Base-by-base conservation (phyloP, 768 basidiomycete genomes). In the Lactarius psammicola region DNA sequence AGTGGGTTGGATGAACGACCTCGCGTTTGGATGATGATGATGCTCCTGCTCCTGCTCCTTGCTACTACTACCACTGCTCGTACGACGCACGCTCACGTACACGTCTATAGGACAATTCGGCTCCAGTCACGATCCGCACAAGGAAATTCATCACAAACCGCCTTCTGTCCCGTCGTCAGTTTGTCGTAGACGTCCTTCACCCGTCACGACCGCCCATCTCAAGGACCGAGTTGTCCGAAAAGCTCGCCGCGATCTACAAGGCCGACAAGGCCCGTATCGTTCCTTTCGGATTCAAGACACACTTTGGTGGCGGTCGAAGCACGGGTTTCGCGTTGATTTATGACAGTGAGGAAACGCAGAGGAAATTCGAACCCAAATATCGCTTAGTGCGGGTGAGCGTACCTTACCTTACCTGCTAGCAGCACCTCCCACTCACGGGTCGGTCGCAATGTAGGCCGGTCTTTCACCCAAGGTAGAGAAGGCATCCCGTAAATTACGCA, bases 71-170 rank as follows among this genome's bases (percentile, higher is more conserved):
- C 49, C 64, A 17, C 42, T 60, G 57, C 59, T 23, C 64, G 30
- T 53, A 53, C 56, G 64, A 66, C 71, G 69, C 58, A 72, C 51
- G 56, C 40, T 68, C 36, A 51, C 63, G 9, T 69, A 63, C 13
- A 56, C 67, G 70, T 63, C 70, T 75, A 26, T 72, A 92, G 90
- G 85, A 90, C 80, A 91, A 91, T 77, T 81, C 77, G 76, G 82
- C 92, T 77, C 88, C 95, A 66, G 84, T 99, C 72, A 99, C 97
- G 71, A 85, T 99, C 77, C 93, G 97, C 74, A 97, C 97, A 62
- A 92, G 95, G 79, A 98, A 99, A 84, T 98, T 98, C 84, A 92
- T 98, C 80, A 97, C 95, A 76, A 99, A 99, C 86, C 94, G 95
- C 67, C 90, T 99, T 70, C 83, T 99, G 59, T 87, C 92, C 72